A percentile compares a stretch with the other conserved stretches of the same genome.
These are phyloP conservation scores for Manihot esculenta DNA, from an alignment of 441 rosid genomes.

Conservation along the genomic window DNA sequence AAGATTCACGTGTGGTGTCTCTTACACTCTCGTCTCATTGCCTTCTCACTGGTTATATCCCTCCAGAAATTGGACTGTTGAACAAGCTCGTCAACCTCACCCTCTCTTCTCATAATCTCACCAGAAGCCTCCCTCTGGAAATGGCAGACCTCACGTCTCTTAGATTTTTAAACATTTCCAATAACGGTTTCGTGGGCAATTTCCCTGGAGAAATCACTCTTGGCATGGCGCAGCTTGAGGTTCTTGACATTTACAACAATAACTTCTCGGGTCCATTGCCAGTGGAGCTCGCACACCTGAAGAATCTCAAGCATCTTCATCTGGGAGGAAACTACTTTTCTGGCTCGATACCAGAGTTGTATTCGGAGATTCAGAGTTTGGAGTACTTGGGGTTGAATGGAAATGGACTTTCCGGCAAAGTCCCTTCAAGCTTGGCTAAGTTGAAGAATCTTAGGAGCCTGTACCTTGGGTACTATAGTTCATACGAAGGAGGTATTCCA, in stretches of 20 bases:
- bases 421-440: slow-evolving; percentile 56
- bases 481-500: slow-evolving; percentile 62
- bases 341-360: slow-evolving; percentile 70
- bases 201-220: slow-evolving; percentile 57
- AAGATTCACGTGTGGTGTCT: slow-evolving; percentile 49
- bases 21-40: slow-evolving; percentile 47
- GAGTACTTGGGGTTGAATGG: slow-evolving; percentile 68
- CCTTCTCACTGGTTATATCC: slow-evolving; percentile 48
- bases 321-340: slow-evolving; percentile 74
- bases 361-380: slow-evolving; percentile 59
- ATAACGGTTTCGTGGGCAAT: slow-evolving; percentile 43
- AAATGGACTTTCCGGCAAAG: slow-evolving; percentile 43
- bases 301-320: slow-evolving; percentile 51
- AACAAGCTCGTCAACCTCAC: slow-evolving; percentile 61
- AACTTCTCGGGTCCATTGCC: slow-evolving; percentile 64
- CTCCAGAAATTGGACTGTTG: slow-evolving; percentile 65
- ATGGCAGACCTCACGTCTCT: slow-evolving; percentile 54
- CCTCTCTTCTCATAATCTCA: slow-evolving; percentile 40
- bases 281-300: slow-evolving; percentile 38
- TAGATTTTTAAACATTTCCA: slow-evolving; percentile 60
- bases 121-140: slow-evolving; percentile 58
- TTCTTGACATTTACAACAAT: slow-evolving; percentile 70
- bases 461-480: slow-evolving; percentile 60
- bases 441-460: slow-evolving; percentile 54
- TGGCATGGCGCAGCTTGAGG: slow-evolving; percentile 54